These are phyloP conservation scores for Helianthus tuberosus DNA, from an alignment of 129 eudicot species.

Conservation along the genomic window DNA sequence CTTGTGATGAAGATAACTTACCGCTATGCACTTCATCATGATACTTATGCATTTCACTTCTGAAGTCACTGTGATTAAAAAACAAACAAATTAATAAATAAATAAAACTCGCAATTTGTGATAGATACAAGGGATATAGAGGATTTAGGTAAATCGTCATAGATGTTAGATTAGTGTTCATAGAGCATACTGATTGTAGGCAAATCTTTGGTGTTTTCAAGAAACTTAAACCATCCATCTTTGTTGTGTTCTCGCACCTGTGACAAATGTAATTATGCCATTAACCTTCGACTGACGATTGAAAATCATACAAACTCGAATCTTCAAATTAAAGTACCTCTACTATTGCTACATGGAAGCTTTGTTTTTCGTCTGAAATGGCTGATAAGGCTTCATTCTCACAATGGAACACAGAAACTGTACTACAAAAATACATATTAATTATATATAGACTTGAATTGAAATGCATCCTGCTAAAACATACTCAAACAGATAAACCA, in stretches of 20 bases:
- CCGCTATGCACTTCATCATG: slow-evolving; percentile 85
- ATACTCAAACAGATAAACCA: too few species aligned
- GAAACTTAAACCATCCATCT: slow-evolving; percentile 58
- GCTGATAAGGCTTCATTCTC: slow-evolving; percentile 71
- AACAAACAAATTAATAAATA: slow-evolving; percentile 6
- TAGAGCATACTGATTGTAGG: slow-evolving; percentile 73
- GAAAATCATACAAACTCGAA: not conserved
- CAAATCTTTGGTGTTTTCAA: slow-evolving; percentile 54
- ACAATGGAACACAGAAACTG: slow-evolving; percentile 59
- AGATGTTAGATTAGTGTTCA: slow-evolving; percentile 14
- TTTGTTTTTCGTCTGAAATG: slow-evolving; percentile 45
- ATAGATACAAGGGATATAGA: not conserved
- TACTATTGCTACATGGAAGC: slow-evolving; percentile 77
- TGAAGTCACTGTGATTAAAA: slow-evolving; percentile 61
- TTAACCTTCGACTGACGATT: not conserved
- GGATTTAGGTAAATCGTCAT: not conserved
- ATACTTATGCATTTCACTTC: slow-evolving; percentile 64
- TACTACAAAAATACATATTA: slow-evolving; percentile 11
- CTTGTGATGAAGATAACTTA: slow-evolving; percentile 30
- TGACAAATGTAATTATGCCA: slow-evolving; percentile 12
- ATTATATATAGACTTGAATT: not conserved
- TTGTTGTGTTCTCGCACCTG: slow-evolving; percentile 59
- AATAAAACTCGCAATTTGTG: slow-evolving; percentile 4
- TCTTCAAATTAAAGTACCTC: slow-evolving; percentile 47
- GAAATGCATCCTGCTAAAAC: too few species aligned